phyloP scores from a whole-genome alignment of 345 rosid genomes.

The rapeseed (Brassica napus) region Da-Ae NC_063448.1:55000501-55001000 shows the following conservation, averaged over 20 bases:
- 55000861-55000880: conserved; percentile 72
- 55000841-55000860: conserved; percentile 46
- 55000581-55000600: conserved; percentile 26
- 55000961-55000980: conserved; percentile 95
- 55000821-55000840: conserved; percentile 39
- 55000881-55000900: conserved; percentile 77
- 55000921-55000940: conserved; percentile 75
- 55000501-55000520: neutral
- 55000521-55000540: conserved; percentile 21
- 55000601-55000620: conserved; percentile 26
- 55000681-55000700: conserved; percentile 50
- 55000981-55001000: conserved; percentile 83
- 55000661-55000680: conserved; percentile 80
- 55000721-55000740: neutral
- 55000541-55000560: conserved; percentile 30
- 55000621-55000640: conserved; percentile 69
- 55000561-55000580: conserved; percentile 13
- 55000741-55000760: neutral
- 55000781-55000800: conserved; percentile 62
- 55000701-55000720: neutral
- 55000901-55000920: conserved; percentile 86
- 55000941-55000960: conserved; percentile 77
- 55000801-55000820: conserved; percentile 63
- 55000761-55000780: conserved; percentile 64
- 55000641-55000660: conserved; percentile 99